Base-by-base conservation (phyloP, 352 stramenopile genomes). In the Phytophthora palmivora region DNA sequence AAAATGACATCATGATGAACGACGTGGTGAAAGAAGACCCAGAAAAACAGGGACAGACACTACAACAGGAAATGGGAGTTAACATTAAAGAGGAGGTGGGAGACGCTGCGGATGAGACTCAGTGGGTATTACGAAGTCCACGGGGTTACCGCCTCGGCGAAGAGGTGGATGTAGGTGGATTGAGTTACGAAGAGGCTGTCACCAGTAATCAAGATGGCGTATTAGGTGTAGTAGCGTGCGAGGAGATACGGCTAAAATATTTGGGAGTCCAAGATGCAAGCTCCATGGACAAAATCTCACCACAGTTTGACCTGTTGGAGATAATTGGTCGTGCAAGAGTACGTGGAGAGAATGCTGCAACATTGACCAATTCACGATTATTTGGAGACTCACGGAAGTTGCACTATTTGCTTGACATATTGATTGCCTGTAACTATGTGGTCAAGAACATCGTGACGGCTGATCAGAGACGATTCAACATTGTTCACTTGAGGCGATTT, bases 341-440 rank as follows among this genome's bases (percentile, higher is more conserved):
- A 15, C 72, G 72, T 2, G 87, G 87, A 6, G 70, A 89, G 48
- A 91, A 88, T 48, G 82, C 84, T n/a, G 79, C 81, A 5, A 19
- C 58, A 26, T 58, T 94, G 10, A 76, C 81, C 1, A 82, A 74
- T 26, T 82, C 78, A 18, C 67, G 56, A 16, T 50, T 89, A 4
- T 92, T 92, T 67, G 79, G 82, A 30, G 82, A 94, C 43, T 78
- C 83, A 1, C 75, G 82, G 9, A 91, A 92, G 56, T 63, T 94
- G 6, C 84, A 95, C 44, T 93, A 95, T 57, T 53, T 92, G n/a
- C 66, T 95, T 16, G 84, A 95, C 51, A 70, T 91, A 55, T 60
- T 95, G n/a, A 73, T 94, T 38, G 79, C 58, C 26, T 65, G 62
- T 16, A 79, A 77, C 8, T 82, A 82, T 38, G 72, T 91, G 21